A percentile compares a stretch with the other conserved stretches of the same genome.
These are phyloP conservation scores for Dothistroma septosporum DNA, from an alignment of 2,329 filamentous ascomycete species.

Conservation along the genomic window DNA sequence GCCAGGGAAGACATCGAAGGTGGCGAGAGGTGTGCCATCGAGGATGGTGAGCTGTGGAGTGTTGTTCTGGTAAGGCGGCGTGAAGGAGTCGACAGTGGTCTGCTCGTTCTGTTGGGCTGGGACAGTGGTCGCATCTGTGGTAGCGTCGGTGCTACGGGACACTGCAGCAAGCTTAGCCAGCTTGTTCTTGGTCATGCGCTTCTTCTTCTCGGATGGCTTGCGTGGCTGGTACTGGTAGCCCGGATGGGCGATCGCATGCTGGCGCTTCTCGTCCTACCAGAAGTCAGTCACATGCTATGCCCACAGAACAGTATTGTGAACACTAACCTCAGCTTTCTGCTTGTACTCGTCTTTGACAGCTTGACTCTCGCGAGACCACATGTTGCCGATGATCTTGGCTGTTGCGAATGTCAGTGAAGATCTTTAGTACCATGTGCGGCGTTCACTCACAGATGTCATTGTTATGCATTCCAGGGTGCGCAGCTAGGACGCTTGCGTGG, in stretches of 20 bases:
- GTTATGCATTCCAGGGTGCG: slow-evolving; percentile 4
- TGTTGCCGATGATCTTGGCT: slow-evolving; percentile 8
- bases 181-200: slow-evolving; percentile 33
- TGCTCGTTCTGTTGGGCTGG: slow-evolving; percentile 9
- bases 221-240: slow-evolving; percentile 33
- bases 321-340: slow-evolving; percentile 7
- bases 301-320: not conserved
- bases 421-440: not conserved
- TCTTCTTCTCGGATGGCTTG: slow-evolving; percentile 40
- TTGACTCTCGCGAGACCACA: slow-evolving; percentile 7
- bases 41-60: slow-evolving; percentile 15
- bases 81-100: slow-evolving; percentile 24
- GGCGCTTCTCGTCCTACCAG: not conserved
- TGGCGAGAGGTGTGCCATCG: slow-evolving; percentile 2
- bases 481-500: not conserved
- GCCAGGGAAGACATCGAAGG: slow-evolving; percentile 4
- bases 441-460: slow-evolving; percentile 6
- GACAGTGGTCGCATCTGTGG: slow-evolving; percentile 15
- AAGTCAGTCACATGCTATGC: not conserved
- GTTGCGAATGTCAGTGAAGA: not conserved
- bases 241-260: slow-evolving; percentile 10
- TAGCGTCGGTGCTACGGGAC: slow-evolving; percentile 5
- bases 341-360: slow-evolving; percentile 16
- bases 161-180: not conserved
- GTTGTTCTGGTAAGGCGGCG: slow-evolving; percentile 14